Evolutionary conservation across 805 yeast species (phyloP), one percentile per base, ranked within the genome.

Genomic region (Metschnikowia sp.): DNA sequence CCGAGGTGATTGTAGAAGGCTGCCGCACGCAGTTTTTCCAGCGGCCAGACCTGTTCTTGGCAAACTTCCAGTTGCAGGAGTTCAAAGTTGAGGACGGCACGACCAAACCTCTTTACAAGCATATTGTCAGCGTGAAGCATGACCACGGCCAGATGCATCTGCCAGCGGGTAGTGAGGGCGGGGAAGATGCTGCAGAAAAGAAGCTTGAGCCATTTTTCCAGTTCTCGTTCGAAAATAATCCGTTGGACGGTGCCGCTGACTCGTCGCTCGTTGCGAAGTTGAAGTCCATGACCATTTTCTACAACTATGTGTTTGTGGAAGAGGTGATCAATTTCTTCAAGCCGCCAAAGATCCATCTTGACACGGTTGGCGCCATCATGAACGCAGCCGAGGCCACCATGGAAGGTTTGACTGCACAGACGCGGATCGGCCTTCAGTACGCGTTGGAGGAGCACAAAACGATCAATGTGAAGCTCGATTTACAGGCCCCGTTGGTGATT

Each of bases 391-490:
- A 91, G 52, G 88, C 91, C 0, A 91, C 97, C 0, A 86, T 94
- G 48, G 97, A 90, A 59, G 97, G 95, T 2, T 73, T 94, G 52
- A 84, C 97, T 0, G 75, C 83, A 26, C 96, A 90, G 62, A 94
- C 98, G 0, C 75, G 97, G 58, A 77, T 94, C 52, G 98, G 98
- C 0, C 75, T 94, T 18, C 96, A 92, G 66, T 90, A 94, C 55
- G 94, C 97, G 0, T 75, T 95, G 56, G 96, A 90, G 52, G 96
- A 92, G 58, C 99, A 94, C 67, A 91, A 90, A 62, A 92, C 98
- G 0, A 67, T 90, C 48, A 84, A 90, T 59, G 79, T 90, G 26
- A 82, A 87, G 58, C 77, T 94, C 51, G 98, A 95, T 66, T 72
- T 95, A 38, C 97, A 91, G 60, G 96, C 98, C 0, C 99, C 99